Conservation (phyloP, 2,329 filamentous ascomycete genomes). For the Aspergillus puulaauensis region DNA sequence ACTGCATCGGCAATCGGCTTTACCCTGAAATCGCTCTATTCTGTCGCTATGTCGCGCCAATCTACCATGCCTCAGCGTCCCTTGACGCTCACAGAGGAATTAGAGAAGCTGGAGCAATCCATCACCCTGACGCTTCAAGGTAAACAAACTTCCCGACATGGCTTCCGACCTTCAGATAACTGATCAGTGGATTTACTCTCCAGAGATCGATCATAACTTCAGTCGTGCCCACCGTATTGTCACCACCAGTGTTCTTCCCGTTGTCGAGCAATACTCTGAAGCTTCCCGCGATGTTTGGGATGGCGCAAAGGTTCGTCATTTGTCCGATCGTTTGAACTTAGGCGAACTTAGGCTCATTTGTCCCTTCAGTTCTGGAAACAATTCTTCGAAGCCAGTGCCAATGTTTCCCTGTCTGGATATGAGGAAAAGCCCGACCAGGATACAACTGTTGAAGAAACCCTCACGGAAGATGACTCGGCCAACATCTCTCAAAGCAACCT, state of each 20-base stretch:
- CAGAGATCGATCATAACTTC: slow-evolving; percentile 98
- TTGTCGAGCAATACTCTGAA: slow-evolving; percentile 93
- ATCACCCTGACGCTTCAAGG: slow-evolving; percentile 95
- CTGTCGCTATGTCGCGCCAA: slow-evolving; percentile 51
- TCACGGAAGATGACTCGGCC: slow-evolving; percentile 56
- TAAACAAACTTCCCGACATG: slow-evolving; percentile 32
- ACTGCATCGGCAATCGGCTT: too few species aligned
- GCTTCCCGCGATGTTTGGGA: slow-evolving; percentile 96
- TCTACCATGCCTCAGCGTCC: slow-evolving; percentile 51
- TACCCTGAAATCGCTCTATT: not conserved
- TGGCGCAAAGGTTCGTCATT: slow-evolving; percentile 72
- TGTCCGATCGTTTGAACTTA: not conserved
- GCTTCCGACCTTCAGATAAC: slow-evolving; percentile 10
- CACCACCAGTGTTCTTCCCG: slow-evolving; percentile 84
- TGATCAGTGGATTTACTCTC: slow-evolving; percentile 5
- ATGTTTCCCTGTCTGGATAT: slow-evolving; percentile 93
- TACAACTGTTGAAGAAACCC: slow-evolving; percentile 52
- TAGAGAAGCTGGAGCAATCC: slow-evolving; percentile 93
- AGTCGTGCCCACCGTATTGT: slow-evolving; percentile 95
- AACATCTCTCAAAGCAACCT: slow-evolving; percentile 46
- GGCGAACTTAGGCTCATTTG: not conserved
- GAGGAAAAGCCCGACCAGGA: slow-evolving; percentile 70
- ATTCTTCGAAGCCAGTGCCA: slow-evolving; percentile 98
- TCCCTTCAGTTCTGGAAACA: slow-evolving; percentile 89
- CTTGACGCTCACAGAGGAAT: slow-evolving; percentile 85